Evolutionary conservation across 2,329 filamentous ascomycete species (phyloP).

Genomic region (Verticillium nonalfalfae): DNA sequence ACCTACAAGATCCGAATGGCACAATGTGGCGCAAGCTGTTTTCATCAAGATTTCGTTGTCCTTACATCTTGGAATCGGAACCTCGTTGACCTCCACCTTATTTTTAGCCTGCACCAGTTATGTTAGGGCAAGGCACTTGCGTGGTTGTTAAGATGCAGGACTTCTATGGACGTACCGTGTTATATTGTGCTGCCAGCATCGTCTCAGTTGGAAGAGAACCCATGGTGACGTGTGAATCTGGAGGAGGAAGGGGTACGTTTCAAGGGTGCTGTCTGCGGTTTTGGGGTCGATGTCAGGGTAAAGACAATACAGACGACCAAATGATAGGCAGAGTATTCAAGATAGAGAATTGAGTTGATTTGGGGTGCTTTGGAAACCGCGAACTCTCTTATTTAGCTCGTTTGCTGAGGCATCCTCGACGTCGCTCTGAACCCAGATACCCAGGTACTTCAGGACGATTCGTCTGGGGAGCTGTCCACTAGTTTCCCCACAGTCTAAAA

Average conservation of each 20-base stretch:
- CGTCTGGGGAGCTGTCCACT: no score
- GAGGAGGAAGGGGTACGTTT: not conserved
- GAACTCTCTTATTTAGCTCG: no score
- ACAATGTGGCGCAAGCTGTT: conserved; percentile 25
- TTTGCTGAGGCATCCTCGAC: no score
- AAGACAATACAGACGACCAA: not conserved
- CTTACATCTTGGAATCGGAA: conserved; percentile 33
- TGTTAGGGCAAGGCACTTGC: not conserved
- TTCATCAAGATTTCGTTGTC: conserved; percentile 32
- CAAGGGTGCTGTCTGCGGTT: no score
- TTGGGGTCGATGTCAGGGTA: not conserved
- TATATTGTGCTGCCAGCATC: conserved; percentile 14
- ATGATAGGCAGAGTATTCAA: not conserved
- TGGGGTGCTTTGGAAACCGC: no score
- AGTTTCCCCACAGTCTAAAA: no score
- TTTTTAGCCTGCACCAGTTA: conserved; percentile 9
- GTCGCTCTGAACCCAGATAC: no score
- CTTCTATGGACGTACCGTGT: conserved; percentile 8
- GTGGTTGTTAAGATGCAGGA: not conserved
- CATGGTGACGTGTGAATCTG: conserved; percentile 1
- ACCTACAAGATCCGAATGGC: conserved; percentile 22
- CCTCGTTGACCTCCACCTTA: conserved; percentile 28
- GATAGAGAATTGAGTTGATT: not conserved
- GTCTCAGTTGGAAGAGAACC: not conserved
- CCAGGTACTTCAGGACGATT: no score